Evolutionary conservation across 495 filamentous ascomycete genomes (phyloP), one percentile per base, ranked within the genome.

Genomic region (Pseudevernia furfuracea): DNA sequence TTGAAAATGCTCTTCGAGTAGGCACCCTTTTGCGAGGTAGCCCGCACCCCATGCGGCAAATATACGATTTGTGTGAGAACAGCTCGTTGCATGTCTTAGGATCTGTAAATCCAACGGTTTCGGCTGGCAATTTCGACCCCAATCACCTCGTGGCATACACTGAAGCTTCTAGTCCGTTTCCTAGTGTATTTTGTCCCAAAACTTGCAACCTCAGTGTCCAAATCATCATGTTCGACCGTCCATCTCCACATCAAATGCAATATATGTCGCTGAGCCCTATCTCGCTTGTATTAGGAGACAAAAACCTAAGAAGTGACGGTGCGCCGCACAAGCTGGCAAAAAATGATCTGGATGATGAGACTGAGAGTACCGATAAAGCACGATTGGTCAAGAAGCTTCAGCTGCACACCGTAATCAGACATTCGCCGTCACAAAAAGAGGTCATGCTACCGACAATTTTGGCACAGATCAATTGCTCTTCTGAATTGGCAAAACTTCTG

Each of bases 381-480:
- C 75, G 79, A 53, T 74, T 99, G 58, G 84, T 95, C n/a, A 87
- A 96, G 67, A 99, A 97, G 71, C 77, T 97, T 53, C 90, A 88
- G 69, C 77, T 89, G 48, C 94, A 99, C 74, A 91, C 90, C 11
- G 89, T 97, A 19, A 77, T 89, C 48, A 86, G 81, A 70, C 89
- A 88, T 68, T 76, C 82, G 4, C 83, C 85, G 8, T 92, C 95
- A 3, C 82, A 86, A 64, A 96, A 96, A 72, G 94, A 97, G 70
- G 80, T 83, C 61, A 84, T 87, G 11, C 80, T 99, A 37, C 83
- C 86, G 17, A 86, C 83, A 36, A 93, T 97, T 62, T 82, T 97
- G 64, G 92, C 93, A 70, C 94, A 99, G 74, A 87, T 97, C 71
- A 99, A 99, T 71, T 97, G 94, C 77, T 89, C 93, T 1, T 91